Evolutionary conservation across 495 filamentous ascomycete genomes (phyloP), one percentile per base, ranked within the genome.

Genomic region (Aspergillus leporis): DNA sequence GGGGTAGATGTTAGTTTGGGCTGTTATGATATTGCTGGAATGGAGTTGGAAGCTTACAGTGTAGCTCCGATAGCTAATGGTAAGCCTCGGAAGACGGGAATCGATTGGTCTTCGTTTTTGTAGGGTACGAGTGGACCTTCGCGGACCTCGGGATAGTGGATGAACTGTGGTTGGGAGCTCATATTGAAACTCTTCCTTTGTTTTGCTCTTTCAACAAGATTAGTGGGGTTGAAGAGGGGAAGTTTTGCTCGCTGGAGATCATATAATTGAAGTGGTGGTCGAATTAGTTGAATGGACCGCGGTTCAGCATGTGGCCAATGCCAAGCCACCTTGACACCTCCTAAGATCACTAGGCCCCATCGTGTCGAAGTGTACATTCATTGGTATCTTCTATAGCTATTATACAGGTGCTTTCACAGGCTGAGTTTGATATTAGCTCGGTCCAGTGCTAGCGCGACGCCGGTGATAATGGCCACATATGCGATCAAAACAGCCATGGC

Each of bases 401-500:
- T 36, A 36, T 36, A 36, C 13, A 36, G 32, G 32, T 14, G 1
- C 2, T 34, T 18, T 63, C 48, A 75, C 77, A 97, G 56, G 87
- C 70, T 73, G 61, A 97, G 83, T 32, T 87, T 91, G 28, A 97
- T 72, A 66, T 91, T 82, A 58, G 74, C 85, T 45, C 70, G 66
- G 74, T 97, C 90, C 63, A 98, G 74, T 21, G 66, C 80, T 40
- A 96, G 70, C 18, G 92, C 93, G 57, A 88, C 64, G 13, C 65
- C 82, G 10, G 88, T 87, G 30, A 98, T 47, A 7, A 84, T 69
- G 2, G 74, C 79, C 36, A 86, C 84, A 74, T 98, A 98, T 7
- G 61, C 85, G 16, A 88, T 69, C 62, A 98, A 64, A 45, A 97
- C 83, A 0, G 67, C 86, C 86, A 97, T 90, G 4, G 91, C 85